A percentile compares a stretch with the other conserved stretches of the same genome.
phyloP scores from a whole-genome alignment of 768 basidiomycete genomes.

The Boletus subcaerulescens region DNA sequence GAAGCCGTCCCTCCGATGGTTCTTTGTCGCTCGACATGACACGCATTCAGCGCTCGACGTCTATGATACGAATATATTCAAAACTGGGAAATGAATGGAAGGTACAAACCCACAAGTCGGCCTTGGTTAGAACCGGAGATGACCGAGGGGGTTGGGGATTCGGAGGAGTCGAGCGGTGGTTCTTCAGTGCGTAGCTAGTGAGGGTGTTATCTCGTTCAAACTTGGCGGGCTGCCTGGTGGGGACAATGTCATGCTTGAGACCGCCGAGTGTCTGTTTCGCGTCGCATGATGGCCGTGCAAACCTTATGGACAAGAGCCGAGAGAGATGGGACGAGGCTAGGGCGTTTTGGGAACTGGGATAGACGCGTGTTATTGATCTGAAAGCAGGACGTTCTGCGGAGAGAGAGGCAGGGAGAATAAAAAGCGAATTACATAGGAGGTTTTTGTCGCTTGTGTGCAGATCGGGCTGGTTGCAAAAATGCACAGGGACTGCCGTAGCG shows the following conservation, averaged over 20 bases:
- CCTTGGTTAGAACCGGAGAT: not conserved
- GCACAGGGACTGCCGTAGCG: conserved; percentile 32
- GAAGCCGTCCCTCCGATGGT: conserved; percentile 4
- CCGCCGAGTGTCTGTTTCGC: conserved; percentile 1
- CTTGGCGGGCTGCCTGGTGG: not conserved
- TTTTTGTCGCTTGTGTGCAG: conserved; percentile 27
- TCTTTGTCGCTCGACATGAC: conserved; percentile 1
- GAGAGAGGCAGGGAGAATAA: conserved; percentile 3
- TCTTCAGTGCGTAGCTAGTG: not conserved
- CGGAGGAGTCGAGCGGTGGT: not conserved
- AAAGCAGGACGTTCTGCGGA: not conserved
- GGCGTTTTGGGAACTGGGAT: not conserved
- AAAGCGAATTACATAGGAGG: conserved; percentile 12
- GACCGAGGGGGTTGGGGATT: conserved; percentile 5
- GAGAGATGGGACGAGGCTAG: not conserved
- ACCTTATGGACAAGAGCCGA: not conserved
- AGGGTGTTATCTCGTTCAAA: not conserved
- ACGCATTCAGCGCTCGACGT: not conserved
- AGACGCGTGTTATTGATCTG: conserved; percentile 6
- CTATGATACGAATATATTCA: not conserved
- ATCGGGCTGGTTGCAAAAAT: conserved; percentile 26
- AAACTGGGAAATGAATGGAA: not conserved
- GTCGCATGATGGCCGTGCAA: conserved; percentile 8
- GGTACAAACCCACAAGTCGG: not conserved
- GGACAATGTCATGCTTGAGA: conserved; percentile 1